Evolutionary conservation across 2,329 filamentous ascomycete genomes (phyloP).

Genomic region (Fusarium incarnatum): DNA sequence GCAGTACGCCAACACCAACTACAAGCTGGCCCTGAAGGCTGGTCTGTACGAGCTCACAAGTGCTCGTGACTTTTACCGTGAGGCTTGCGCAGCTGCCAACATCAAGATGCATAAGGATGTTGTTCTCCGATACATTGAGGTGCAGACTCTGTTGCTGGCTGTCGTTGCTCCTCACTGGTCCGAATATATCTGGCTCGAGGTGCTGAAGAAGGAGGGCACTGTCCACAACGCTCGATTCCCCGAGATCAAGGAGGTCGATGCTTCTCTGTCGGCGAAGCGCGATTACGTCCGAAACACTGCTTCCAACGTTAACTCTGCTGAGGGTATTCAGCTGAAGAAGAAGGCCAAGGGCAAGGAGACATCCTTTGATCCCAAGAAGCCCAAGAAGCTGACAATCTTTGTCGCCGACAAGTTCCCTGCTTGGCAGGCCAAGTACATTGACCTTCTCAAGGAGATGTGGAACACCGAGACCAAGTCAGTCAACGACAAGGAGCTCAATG

Average conservation of each 20-base stretch:
- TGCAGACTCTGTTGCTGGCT: slow-evolving; percentile 84
- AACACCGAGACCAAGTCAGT: slow-evolving; percentile 68
- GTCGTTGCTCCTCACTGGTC: slow-evolving; percentile 93
- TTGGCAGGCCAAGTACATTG: slow-evolving; percentile 94
- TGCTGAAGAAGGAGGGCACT: slow-evolving; percentile 79
- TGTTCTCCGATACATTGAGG: slow-evolving; percentile 82
- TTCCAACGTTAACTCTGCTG: slow-evolving; percentile 82
- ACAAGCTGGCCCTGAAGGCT: slow-evolving; percentile 83
- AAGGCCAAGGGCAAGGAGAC: slow-evolving; percentile 91
- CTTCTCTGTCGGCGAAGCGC: slow-evolving; percentile 78
- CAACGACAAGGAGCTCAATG: slow-evolving; percentile 85
- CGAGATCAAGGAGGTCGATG: slow-evolving; percentile 71
- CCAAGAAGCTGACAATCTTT: slow-evolving; percentile 92
- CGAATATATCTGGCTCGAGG: slow-evolving; percentile 93
- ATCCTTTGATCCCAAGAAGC: slow-evolving; percentile 87
- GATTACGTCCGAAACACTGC: slow-evolving; percentile 83
- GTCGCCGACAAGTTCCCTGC: slow-evolving; percentile 81
- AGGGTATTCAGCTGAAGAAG: slow-evolving; percentile 86
- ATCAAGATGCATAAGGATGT: slow-evolving; percentile 89
- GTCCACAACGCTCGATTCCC: slow-evolving; percentile 77
- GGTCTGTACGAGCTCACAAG: slow-evolving; percentile 91
- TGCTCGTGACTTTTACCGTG: slow-evolving; percentile 90
- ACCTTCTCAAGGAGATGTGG: slow-evolving; percentile 79
- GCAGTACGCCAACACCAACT: slow-evolving; percentile 83
- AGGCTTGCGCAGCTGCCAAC: slow-evolving; percentile 79